Percentiles rank a stretch among this genome's conserved stretches.
Conservation (phyloP, 495 filamentous ascomycete species). For the Penicillium canescens region DNA sequence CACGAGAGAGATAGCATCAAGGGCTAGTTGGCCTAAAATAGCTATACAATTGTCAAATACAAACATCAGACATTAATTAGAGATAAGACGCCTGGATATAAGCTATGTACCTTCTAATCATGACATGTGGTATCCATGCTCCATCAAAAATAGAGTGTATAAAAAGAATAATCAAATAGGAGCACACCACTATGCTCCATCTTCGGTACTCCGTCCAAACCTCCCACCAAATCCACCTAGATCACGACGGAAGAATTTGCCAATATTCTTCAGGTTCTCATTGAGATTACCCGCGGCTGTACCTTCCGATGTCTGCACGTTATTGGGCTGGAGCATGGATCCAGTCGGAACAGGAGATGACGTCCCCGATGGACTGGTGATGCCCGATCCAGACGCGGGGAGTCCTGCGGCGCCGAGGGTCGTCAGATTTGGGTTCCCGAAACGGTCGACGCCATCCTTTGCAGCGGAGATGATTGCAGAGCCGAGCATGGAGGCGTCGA, state of each 20-base stretch:
- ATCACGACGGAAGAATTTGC: constrained; percentile 93
- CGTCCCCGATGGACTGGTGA: constrained; percentile 18
- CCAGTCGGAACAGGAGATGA: constrained; percentile 19
- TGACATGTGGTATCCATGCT: not conserved
- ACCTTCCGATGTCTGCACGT: constrained; percentile 19
- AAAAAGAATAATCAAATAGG: not conserved
- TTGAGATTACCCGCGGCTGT: constrained; percentile 65
- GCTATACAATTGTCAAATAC: no score
- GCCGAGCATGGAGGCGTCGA: constrained; percentile 76
- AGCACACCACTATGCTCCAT: constrained; percentile 18
- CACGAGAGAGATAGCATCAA: no score
- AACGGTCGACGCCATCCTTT: constrained; percentile 84
- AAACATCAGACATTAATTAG: no score
- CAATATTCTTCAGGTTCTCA: constrained; percentile 91
- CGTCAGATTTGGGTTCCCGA: constrained; percentile 59
- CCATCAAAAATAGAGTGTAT: not conserved
- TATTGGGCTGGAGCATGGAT: constrained; percentile 17
- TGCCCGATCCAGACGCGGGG: constrained; percentile 11
- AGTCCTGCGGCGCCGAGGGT: constrained; percentile 18
- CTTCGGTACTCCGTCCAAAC: constrained; percentile 54
- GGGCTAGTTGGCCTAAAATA: no score
- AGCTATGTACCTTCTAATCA: no score
- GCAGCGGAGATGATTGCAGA: constrained; percentile 77
- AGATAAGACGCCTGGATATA: no score
- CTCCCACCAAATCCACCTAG: constrained; percentile 77